Evolutionary conservation across 208 protist species (phyloP).

Genomic region (Leishmania tarentolae): DNA sequence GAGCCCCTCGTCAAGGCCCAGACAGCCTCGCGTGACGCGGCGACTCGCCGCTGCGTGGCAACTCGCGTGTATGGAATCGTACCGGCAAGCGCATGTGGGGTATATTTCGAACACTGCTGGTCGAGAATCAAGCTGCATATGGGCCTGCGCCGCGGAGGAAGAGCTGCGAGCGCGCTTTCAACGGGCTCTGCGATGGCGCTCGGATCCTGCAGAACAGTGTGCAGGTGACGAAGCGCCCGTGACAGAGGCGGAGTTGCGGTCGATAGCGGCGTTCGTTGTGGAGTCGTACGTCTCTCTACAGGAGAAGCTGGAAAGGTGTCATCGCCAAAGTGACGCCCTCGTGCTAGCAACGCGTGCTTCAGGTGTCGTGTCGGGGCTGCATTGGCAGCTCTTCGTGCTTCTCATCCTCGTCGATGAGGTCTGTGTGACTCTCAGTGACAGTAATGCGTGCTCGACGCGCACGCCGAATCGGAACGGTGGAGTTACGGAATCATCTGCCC

Average conservation of each 20-base stretch:
- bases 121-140: background rate
- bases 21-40: background rate
- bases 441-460: background rate
- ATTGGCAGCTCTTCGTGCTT: background rate
- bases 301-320: no score
- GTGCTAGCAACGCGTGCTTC: background rate
- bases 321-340: background rate
- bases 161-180: conserved; percentile 6
- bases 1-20: background rate
- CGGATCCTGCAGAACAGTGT: background rate
- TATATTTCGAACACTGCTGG: background rate
- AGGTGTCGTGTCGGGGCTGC: background rate
- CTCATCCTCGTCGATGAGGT: conserved; percentile 6
- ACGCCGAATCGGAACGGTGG: background rate
- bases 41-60: conserved; percentile 9
- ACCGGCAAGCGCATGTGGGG: background rate
- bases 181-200: background rate
- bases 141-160: background rate
- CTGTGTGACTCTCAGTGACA: background rate
- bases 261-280: conserved; percentile 5
- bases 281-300: background rate
- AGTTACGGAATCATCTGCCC: background rate
- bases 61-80: background rate
- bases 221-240: background rate
- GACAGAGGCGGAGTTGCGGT: background rate